A percentile compares a stretch with the other conserved stretches of the same genome.
These are phyloP conservation scores for Cyamopsis tetragonoloba DNA, from an alignment of 306 rosid species.

Conservation along the genomic window DNA sequence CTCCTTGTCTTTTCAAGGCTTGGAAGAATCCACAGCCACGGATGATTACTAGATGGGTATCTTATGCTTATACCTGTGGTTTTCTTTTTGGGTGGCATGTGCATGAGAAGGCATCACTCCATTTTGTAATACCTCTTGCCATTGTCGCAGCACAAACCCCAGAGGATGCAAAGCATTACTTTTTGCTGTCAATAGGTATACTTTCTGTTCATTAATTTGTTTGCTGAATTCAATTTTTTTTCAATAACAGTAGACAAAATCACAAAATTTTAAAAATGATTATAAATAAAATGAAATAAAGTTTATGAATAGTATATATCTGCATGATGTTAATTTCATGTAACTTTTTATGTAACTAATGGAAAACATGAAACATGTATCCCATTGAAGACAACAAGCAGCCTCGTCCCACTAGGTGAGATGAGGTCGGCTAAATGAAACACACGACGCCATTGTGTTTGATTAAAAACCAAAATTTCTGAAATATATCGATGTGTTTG, in stretches of 20 bases:
- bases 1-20: slow-evolving; percentile 85
- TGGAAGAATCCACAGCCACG: slow-evolving; percentile 76
- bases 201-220: slow-evolving; percentile 20
- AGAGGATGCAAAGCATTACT: slow-evolving; percentile 78
- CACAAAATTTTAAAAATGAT: not conserved
- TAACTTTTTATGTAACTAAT: not conserved
- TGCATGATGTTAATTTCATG: not conserved
- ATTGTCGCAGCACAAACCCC: slow-evolving; percentile 55
- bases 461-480: too few species aligned
- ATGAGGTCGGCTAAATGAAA: too few species aligned
- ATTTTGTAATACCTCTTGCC: slow-evolving; percentile 85
- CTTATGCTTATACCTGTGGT: slow-evolving; percentile 89
- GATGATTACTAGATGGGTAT: slow-evolving; percentile 75
- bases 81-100: slow-evolving; percentile 98
- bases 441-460: too few species aligned
- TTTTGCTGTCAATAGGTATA: slow-evolving; percentile 75
- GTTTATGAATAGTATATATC: not conserved
- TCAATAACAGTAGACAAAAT: not conserved
- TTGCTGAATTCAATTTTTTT: not conserved
- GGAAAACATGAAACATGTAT: not conserved
- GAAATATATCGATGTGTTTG: too few species aligned
- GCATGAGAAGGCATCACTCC: slow-evolving; percentile 94
- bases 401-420: too few species aligned
- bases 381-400: not conserved
- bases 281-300: not conserved